Conservation (phyloP, 2,329 filamentous ascomycete species). For the Lachnellula suecica region DNA sequence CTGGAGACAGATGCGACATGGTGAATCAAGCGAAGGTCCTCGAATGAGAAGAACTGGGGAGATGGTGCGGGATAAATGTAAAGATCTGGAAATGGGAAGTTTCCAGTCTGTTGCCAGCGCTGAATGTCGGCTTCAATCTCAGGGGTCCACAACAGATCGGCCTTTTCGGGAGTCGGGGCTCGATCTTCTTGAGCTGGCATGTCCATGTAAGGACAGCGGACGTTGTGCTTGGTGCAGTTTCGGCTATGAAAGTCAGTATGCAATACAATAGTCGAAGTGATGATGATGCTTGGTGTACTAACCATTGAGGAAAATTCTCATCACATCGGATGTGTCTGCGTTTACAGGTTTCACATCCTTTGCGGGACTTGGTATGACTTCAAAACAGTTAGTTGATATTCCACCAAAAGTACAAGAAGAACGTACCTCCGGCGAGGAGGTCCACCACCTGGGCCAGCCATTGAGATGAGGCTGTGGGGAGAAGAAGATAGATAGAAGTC, state of each 20-base stretch:
- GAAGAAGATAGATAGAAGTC: conserved; percentile 30
- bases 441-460: conserved; percentile 94
- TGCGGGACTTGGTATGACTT: conserved; percentile 98
- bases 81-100: conserved; percentile 83
- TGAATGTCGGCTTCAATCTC: conserved; percentile 80
- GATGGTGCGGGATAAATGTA: conserved; percentile 73
- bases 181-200: conserved; percentile 66
- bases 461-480: conserved; percentile 44
- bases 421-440: conserved; percentile 71
- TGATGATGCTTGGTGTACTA: conserved; percentile 33
- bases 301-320: conserved; percentile 98
- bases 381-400: conserved; percentile 18
- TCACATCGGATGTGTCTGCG: conserved; percentile 96
- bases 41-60: conserved; percentile 70
- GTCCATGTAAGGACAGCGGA: conserved; percentile 97
- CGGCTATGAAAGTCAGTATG: conserved; percentile 56
- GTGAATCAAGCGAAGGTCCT: conserved; percentile 85
- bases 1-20: conserved; percentile 85
- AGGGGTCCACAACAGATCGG: conserved; percentile 79
- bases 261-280: not conserved
- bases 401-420: not conserved
- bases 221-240: conserved; percentile 99
- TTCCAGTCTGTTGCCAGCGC: conserved; percentile 79
- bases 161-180: conserved; percentile 59
- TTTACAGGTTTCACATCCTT: conserved; percentile 98